phyloP scores from a whole-genome alignment of 2,329 filamentous ascomycete species.

The Clarireedia homoeocarpa region DNA sequence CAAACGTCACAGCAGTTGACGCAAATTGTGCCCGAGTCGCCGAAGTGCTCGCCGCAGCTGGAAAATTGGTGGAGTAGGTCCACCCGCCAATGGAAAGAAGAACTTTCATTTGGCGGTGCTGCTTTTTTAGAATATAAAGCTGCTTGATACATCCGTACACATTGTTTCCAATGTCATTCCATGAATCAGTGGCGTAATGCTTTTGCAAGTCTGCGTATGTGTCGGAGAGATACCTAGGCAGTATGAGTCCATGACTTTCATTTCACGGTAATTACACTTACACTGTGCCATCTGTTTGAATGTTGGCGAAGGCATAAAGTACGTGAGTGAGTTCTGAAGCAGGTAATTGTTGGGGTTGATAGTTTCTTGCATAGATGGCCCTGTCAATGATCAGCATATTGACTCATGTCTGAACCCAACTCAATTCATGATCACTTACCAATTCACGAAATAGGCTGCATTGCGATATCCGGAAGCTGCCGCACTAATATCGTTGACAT shows the following conservation, averaged over 20 bases:
- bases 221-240: constrained; percentile 52
- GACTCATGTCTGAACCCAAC: neutral
- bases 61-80: constrained; percentile 75
- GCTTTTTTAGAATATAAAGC: constrained; percentile 67
- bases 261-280: constrained; percentile 49
- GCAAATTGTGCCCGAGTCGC: constrained; percentile 61
- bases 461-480: constrained; percentile 12
- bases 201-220: constrained; percentile 67
- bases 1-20: constrained; percentile 54
- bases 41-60: constrained; percentile 55
- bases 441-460: constrained; percentile 21
- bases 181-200: constrained; percentile 61
- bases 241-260: constrained; percentile 11
- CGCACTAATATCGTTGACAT: neutral
- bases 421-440: constrained; percentile 29
- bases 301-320: constrained; percentile 74
- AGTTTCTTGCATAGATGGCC: constrained; percentile 69
- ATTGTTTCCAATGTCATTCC: constrained; percentile 65
- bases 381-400: constrained; percentile 25
- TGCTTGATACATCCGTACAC: constrained; percentile 78
- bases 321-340: constrained; percentile 66
- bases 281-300: constrained; percentile 64
- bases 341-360: constrained; percentile 63
- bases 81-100: constrained; percentile 78
- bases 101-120: constrained; percentile 68